Evolutionary conservation across 2,329 filamentous ascomycete genomes (phyloP).

Genomic region (Penicillium corylophilum): DNA sequence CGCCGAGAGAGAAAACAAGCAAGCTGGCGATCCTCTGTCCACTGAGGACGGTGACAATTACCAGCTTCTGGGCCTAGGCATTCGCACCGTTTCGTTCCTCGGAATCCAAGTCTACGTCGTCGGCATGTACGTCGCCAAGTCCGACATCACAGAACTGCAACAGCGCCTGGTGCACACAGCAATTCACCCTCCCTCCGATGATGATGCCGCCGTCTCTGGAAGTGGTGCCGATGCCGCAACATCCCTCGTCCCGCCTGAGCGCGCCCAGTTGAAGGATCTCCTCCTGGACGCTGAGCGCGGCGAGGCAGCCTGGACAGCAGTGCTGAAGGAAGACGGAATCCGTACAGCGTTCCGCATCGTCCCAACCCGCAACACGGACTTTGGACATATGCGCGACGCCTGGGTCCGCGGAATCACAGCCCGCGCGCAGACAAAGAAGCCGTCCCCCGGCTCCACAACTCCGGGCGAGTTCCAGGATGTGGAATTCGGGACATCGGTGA

Average conservation of each 20-base stretch:
- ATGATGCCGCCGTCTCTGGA: conserved; percentile 22
- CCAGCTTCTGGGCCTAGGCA: conserved; percentile 81
- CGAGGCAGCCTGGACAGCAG: conserved; percentile 70
- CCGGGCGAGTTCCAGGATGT: conserved; percentile 64
- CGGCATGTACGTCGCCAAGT: conserved; percentile 83
- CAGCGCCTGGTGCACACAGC: conserved; percentile 71
- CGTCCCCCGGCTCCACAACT: conserved; percentile 28
- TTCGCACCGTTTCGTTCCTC: conserved; percentile 86
- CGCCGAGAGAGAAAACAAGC: conserved; percentile 32
- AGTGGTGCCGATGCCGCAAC: conserved; percentile 68
- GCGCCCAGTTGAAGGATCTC: conserved; percentile 65
- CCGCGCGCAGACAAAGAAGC: conserved; percentile 58
- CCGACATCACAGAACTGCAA: conserved; percentile 80
- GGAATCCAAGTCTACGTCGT: conserved; percentile 92
- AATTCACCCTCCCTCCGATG: conserved; percentile 34
- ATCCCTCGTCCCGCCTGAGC: conserved; percentile 78
- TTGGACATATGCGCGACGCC: conserved; percentile 85
- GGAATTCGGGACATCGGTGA: conserved; percentile 71
- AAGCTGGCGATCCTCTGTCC: conserved; percentile 38
- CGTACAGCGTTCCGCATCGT: conserved; percentile 78
- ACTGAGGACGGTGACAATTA: conserved; percentile 59
- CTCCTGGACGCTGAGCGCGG: conserved; percentile 70
- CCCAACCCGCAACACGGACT: conserved; percentile 91
- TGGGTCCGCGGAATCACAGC: conserved; percentile 83
- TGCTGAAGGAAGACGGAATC: conserved; percentile 67